Conservation (phyloP, 441 rosid genomes). For the Aleurites moluccanus region DNA sequence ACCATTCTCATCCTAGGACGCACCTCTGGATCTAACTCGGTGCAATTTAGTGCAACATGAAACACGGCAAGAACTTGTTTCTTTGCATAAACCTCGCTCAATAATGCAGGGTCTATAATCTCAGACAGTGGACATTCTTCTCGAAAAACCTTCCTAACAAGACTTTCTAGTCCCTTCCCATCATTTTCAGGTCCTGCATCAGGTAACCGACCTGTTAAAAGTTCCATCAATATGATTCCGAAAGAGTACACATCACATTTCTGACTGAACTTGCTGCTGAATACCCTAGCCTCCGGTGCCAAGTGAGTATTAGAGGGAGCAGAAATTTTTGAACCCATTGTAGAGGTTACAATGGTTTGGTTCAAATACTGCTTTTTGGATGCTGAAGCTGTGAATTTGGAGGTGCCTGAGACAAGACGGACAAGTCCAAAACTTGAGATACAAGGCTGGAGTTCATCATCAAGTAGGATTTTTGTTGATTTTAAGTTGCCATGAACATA, state of each 20-base stretch:
- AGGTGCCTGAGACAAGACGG: slow-evolving; percentile 45
- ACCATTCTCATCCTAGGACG: slow-evolving; percentile 86
- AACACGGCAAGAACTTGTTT: slow-evolving; percentile 63
- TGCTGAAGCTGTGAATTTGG: slow-evolving; percentile 39
- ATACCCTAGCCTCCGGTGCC: slow-evolving; percentile 74
- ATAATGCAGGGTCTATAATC: slow-evolving; percentile 62
- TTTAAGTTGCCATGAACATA: slow-evolving; percentile 76
- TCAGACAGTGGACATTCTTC: slow-evolving; percentile 66
- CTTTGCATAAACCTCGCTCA: slow-evolving; percentile 56
- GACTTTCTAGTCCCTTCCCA: slow-evolving; percentile 58
- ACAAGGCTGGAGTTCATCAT: slow-evolving; percentile 67
- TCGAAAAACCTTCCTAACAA: slow-evolving; percentile 59
- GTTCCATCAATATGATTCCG: slow-evolving; percentile 72
- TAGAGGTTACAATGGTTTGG: slow-evolving; percentile 39
- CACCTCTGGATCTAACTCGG: slow-evolving; percentile 73
- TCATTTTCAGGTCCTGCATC: slow-evolving; percentile 54
- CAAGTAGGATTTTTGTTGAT: slow-evolving; percentile 77
- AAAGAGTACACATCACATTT: slow-evolving; percentile 82
- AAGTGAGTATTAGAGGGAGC: slow-evolving; percentile 47
- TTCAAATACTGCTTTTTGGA: slow-evolving; percentile 45
- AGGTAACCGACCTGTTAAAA: slow-evolving; percentile 63
- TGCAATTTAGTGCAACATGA: slow-evolving; percentile 78
- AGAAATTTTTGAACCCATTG: slow-evolving; percentile 46
- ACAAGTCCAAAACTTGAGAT: slow-evolving; percentile 75
- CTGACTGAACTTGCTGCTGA: slow-evolving; percentile 62